Base-by-base conservation (phyloP, 2,329 filamentous ascomycete genomes). In the Ophiostoma sp. region DNA sequence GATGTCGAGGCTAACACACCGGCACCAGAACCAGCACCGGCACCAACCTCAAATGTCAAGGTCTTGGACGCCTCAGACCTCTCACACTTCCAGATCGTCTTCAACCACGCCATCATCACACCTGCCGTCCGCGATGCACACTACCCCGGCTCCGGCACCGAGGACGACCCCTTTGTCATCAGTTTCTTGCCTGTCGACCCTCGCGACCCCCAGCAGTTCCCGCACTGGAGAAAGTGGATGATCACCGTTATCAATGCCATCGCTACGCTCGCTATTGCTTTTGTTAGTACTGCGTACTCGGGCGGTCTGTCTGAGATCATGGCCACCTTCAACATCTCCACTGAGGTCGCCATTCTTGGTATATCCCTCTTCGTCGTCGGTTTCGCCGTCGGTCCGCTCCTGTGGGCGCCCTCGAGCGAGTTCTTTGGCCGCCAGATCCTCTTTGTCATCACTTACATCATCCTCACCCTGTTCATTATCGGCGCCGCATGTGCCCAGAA, bases 241-340 rank as follows among this genome's bases (percentile, higher is more conserved):
- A 86, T 90, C 73, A 90, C 88, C 1, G 76, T 85, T 68, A 77
- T 89, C 57, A 86, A 89, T 70, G 89, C 90, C 15, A 75, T 90
- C 36, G 86, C 90, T 17, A 90, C 89, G 1, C 82, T 93, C 62
- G 89, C 84, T 36, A 89, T 92, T 39, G 82, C 90, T 2, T 90
- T 93, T 74, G 86, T 87, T 69, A 90, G 88, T 23, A 89, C 87
- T 1, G 89, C 89, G 41, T 91, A 87, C 77, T 86, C 85, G 4
- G 86, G 87, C 15, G 86, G 86, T 66, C 77, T 88, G 17, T 70
- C 74, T 10, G 79, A 86, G 67, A 82, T 92, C 69, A 81, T 88
- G 17, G 62, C 72, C 1, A 80, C 87, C 44, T 90, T 91, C 73
- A 70, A 79, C 15, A 81, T 86, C 36, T 80, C 79, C 0, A 74